Evolutionary conservation across 1,139 yeast species (phyloP).

Genomic region (Pichia sp.): DNA sequence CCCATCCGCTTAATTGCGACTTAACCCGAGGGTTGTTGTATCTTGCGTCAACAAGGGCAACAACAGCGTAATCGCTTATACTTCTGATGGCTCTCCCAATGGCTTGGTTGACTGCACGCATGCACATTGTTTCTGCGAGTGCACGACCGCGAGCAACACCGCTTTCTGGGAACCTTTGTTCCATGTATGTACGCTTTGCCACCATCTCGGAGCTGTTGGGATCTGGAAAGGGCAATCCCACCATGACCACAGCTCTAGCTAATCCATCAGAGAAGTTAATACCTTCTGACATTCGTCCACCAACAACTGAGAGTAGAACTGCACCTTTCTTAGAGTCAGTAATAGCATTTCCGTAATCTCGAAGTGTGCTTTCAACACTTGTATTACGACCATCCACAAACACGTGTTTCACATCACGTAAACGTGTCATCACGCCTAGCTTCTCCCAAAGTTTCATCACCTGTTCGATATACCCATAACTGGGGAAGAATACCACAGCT

Average conservation of each 20-base stretch:
- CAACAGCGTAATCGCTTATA: slow-evolving; percentile 69
- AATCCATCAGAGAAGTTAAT: slow-evolving; percentile 82
- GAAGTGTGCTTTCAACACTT: slow-evolving; percentile 39
- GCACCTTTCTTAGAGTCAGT: slow-evolving; percentile 42
- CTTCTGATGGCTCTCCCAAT: slow-evolving; percentile 92
- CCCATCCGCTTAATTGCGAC: slow-evolving; percentile 85
- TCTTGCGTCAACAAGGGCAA: slow-evolving; percentile 64
- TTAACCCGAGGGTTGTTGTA: slow-evolving; percentile 43
- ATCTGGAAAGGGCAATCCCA: slow-evolving; percentile 90
- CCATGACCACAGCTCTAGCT: slow-evolving; percentile 82
- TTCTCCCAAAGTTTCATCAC: slow-evolving; percentile 46
- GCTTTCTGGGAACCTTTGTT: neutral
- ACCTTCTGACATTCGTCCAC: slow-evolving; percentile 93
- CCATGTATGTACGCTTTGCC: slow-evolving; percentile 64
- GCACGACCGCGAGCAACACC: too few species aligned
- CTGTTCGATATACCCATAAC: slow-evolving; percentile 62
- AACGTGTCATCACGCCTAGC: slow-evolving; percentile 26
- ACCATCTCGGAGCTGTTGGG: slow-evolving; percentile 75
- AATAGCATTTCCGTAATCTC: slow-evolving; percentile 41
- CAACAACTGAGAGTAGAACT: slow-evolving; percentile 75
- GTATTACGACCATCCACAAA: slow-evolving; percentile 52
- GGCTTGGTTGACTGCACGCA: slow-evolving; percentile 90
- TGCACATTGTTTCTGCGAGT: too few species aligned
- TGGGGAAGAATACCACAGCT: slow-evolving; percentile 75
- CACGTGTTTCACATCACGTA: slow-evolving; percentile 36